A percentile compares a stretch with the other conserved stretches of the same genome.
These are phyloP conservation scores for Lentinula boryana DNA, from an alignment of 768 basidiomycete species.

Conservation along the genomic window DNA sequence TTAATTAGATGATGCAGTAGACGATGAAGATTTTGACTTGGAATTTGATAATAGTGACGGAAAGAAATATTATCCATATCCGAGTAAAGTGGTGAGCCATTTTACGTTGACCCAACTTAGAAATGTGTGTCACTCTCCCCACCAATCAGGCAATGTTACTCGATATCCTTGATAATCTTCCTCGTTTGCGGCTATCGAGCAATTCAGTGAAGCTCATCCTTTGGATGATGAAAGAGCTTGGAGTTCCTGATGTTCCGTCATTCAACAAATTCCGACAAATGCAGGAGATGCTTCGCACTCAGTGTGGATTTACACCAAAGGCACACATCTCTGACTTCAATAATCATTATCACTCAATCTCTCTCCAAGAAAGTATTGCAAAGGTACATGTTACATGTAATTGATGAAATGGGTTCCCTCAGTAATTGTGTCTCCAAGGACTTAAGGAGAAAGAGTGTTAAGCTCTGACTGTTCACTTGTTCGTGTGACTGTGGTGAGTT, in stretches of 20 bases:
- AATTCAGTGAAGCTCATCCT: constrained; percentile 8
- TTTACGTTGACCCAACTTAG: background rate
- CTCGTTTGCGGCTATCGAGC: constrained; percentile 8
- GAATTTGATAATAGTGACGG: no score
- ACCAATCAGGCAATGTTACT: background rate
- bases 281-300: background rate
- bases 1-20: background rate
- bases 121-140: background rate
- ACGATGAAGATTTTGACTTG: background rate
- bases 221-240: constrained; percentile 5
- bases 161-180: constrained; percentile 11
- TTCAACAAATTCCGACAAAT: constrained; percentile 8
- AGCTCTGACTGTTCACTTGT: no score
- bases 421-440: no score
- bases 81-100: background rate
- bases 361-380: background rate
- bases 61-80: background rate
- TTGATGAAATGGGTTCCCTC: no score
- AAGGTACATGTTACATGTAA: background rate
- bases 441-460: no score
- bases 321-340: background rate
- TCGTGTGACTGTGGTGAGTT: no score
- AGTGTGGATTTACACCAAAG: background rate
- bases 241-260: constrained; percentile 6
- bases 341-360: background rate